Evolutionary conservation across 805 yeast genomes (phyloP).

Genomic region (Saccharomycopsis malanga): DNA sequence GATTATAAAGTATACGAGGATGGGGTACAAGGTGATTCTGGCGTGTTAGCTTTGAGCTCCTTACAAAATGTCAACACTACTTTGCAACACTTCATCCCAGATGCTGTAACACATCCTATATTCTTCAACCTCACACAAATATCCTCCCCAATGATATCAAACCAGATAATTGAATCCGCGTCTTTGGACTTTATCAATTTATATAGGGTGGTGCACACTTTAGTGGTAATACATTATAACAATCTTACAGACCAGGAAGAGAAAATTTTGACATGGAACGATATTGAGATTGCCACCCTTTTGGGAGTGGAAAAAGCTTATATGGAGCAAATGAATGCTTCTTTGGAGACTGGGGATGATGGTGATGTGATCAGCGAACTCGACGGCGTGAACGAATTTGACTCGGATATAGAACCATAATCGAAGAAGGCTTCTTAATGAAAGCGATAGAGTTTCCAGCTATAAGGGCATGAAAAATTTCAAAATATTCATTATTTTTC

Average conservation of each 20-base stretch:
- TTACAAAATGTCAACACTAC: slow-evolving; percentile 33
- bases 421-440: too few relatives aligned
- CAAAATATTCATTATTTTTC: too few relatives aligned
- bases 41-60: neutral
- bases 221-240: slow-evolving; percentile 30
- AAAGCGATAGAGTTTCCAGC: too few relatives aligned
- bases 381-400: neutral
- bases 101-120: slow-evolving; percentile 54
- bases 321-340: slow-evolving; percentile 1
- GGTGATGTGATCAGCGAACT: too few relatives aligned
- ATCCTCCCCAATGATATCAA: slow-evolving; percentile 56
- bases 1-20: slow-evolving; percentile 55
- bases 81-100: slow-evolving; percentile 48
- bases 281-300: slow-evolving; percentile 55
- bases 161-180: slow-evolving; percentile 45
- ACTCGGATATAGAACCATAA: neutral
- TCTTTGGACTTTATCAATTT: slow-evolving; percentile 40
- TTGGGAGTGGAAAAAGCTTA: slow-evolving; percentile 50
- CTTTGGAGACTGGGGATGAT: neutral
- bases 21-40: slow-evolving; percentile 26
- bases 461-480: too few relatives aligned
- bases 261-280: slow-evolving; percentile 44
- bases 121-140: slow-evolving; percentile 47
- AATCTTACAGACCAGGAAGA: slow-evolving; percentile 27
- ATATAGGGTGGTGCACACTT: slow-evolving; percentile 32